These are phyloP conservation scores for Trapa bicornis DNA, from an alignment of 345 rosid genomes.

Conservation along the genomic window DNA sequence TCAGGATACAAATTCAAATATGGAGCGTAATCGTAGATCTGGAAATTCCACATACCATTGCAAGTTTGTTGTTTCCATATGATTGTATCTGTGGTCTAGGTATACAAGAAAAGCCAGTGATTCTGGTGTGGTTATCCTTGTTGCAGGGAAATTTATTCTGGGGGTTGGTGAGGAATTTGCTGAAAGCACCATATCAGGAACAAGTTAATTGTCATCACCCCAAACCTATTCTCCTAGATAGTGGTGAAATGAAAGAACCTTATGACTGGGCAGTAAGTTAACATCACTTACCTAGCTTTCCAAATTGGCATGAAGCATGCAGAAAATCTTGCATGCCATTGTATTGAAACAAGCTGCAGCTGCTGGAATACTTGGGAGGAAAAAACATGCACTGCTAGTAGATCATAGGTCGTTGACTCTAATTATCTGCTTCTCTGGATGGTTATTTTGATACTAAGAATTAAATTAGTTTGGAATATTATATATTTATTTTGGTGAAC, in stretches of 20 bases:
- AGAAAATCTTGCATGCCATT: neutral
- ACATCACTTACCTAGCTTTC: neutral
- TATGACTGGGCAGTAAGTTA: slow-evolving; percentile 70
- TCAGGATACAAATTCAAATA: no score
- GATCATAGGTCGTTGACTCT: neutral
- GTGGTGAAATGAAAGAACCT: slow-evolving; percentile 70
- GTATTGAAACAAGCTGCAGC: neutral
- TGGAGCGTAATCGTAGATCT: no score
- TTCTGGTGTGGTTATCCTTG: neutral
- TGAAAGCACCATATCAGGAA: slow-evolving; percentile 41
- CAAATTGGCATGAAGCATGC: neutral
- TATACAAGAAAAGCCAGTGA: neutral
- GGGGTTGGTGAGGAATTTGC: slow-evolving; percentile 47
- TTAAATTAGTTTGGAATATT: neutral
- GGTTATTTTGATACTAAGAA: neutral
- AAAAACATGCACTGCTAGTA: neutral
- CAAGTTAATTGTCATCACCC: slow-evolving; percentile 57
- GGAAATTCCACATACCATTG: no score
- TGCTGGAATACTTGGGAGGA: neutral
- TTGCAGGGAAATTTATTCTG: slow-evolving; percentile 60
- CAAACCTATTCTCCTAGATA: slow-evolving; percentile 65
- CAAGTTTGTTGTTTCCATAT: no score
- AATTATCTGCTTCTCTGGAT: neutral
- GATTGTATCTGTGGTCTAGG: no score
- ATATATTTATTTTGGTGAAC: neutral